A percentile compares a stretch with the other conserved stretches of the same genome.
Conservation (phyloP, 2,329 filamentous ascomycete genomes). For the Colletotrichum plurivorum region DNA sequence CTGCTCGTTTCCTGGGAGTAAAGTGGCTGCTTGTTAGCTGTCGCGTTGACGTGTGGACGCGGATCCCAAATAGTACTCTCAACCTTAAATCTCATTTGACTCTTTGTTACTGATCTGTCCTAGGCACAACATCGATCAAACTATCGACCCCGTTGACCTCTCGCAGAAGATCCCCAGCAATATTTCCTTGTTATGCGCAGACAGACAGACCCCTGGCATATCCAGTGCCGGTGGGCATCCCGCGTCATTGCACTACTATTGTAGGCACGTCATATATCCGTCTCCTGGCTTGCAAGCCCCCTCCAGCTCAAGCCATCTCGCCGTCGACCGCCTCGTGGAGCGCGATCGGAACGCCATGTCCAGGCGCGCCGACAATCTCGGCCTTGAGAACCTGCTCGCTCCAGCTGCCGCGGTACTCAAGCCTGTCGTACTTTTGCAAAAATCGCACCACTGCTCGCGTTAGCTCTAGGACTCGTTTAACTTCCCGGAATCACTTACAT, state of each 20-base stretch:
- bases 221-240: neutral
- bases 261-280: no score
- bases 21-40: neutral
- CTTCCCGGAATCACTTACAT: constrained; percentile 47
- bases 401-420: constrained; percentile 65
- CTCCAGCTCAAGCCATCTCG: constrained; percentile 31
- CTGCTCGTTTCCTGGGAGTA: neutral
- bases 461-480: neutral
- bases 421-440: constrained; percentile 70
- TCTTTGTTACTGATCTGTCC: neutral
- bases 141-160: constrained; percentile 12
- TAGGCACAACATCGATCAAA: constrained; percentile 10
- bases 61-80: neutral
- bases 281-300: neutral
- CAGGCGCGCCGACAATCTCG: constrained; percentile 60
- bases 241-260: no score
- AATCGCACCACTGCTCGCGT: constrained; percentile 59
- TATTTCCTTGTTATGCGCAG: neutral
- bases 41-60: neutral
- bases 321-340: constrained; percentile 49
- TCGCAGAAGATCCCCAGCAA: neutral
- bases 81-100: constrained; percentile 12
- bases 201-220: neutral
- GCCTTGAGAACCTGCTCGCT: constrained; percentile 59
- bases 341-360: constrained; percentile 58